Evolutionary conservation across 2,329 filamentous ascomycete genomes (phyloP).

Genomic region (Paraphaeosphaeria minitans): DNA sequence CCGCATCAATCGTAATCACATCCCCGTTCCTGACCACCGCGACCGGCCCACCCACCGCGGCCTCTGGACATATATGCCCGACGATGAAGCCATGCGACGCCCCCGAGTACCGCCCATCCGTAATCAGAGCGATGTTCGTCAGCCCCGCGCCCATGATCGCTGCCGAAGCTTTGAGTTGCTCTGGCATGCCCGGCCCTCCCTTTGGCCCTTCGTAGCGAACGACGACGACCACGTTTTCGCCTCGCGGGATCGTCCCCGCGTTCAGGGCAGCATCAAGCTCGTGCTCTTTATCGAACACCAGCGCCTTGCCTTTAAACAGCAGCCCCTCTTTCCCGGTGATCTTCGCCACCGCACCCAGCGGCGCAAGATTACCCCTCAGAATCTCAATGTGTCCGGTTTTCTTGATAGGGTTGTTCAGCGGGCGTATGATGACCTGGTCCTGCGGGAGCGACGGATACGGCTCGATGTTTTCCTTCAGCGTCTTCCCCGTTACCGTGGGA

Average conservation of each 20-base stretch:
- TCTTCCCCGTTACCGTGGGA: slow-evolving; percentile 82
- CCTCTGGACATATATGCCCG: slow-evolving; percentile 90
- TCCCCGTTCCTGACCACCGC: slow-evolving; percentile 82
- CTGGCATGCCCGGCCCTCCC: slow-evolving; percentile 94
- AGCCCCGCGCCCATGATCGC: slow-evolving; percentile 92
- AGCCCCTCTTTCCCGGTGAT: slow-evolving; percentile 96
- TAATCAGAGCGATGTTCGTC: slow-evolving; percentile 86
- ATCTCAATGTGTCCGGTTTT: slow-evolving; percentile 85
- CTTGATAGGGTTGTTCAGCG: slow-evolving; percentile 84
- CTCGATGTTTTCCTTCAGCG: slow-evolving; percentile 79
- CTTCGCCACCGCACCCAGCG: slow-evolving; percentile 88
- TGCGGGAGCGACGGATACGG: slow-evolving; percentile 77
- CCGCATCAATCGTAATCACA: slow-evolving; percentile 82
- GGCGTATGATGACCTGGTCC: slow-evolving; percentile 81
- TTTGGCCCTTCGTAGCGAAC: slow-evolving; percentile 94
- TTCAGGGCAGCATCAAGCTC: slow-evolving; percentile 77
- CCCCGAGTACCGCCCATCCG: slow-evolving; percentile 87
- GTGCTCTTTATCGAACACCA: slow-evolving; percentile 86
- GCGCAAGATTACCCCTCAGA: slow-evolving; percentile 83
- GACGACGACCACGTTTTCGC: slow-evolving; percentile 84
- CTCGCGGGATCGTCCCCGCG: slow-evolving; percentile 69
- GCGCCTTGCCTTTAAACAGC: slow-evolving; percentile 77
- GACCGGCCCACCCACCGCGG: slow-evolving; percentile 85
- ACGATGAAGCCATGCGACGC: slow-evolving; percentile 93
- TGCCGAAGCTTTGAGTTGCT: slow-evolving; percentile 85